phyloP scores from a whole-genome alignment of 495 filamentous ascomycete genomes.

The Evernia prunastri region DNA sequence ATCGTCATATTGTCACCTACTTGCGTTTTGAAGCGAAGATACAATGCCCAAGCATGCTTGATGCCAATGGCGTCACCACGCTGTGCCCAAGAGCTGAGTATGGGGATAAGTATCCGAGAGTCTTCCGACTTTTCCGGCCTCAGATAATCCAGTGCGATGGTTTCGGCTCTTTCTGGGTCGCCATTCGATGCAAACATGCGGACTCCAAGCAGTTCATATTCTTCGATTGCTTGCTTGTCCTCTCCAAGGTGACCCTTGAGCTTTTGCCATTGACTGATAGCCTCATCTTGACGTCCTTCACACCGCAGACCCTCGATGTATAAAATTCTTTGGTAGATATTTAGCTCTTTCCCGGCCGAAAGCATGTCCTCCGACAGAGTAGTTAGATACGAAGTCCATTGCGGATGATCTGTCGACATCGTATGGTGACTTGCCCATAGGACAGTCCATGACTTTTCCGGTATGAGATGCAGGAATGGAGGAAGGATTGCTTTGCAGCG shows the following conservation, averaged over 20 bases:
- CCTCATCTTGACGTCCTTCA: slow-evolving; percentile 50
- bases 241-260: slow-evolving; percentile 47
- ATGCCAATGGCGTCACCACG: slow-evolving; percentile 35
- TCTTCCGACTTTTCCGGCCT: slow-evolving; percentile 42
- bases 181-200: slow-evolving; percentile 55
- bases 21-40: slow-evolving; percentile 53
- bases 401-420: slow-evolving; percentile 38
- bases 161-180: slow-evolving; percentile 56
- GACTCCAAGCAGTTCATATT: slow-evolving; percentile 64
- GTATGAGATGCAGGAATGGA: slow-evolving; percentile 39
- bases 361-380: slow-evolving; percentile 56
- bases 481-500: slow-evolving; percentile 43
- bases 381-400: slow-evolving; percentile 55
- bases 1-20: slow-evolving; percentile 59
- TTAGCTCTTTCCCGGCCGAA: slow-evolving; percentile 45
- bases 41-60: slow-evolving; percentile 61
- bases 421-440: slow-evolving; percentile 46
- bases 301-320: slow-evolving; percentile 60
- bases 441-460: slow-evolving; percentile 47
- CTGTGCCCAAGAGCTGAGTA: slow-evolving; percentile 48
- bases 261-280: slow-evolving; percentile 60
- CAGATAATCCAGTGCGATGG: slow-evolving; percentile 54
- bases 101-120: slow-evolving; percentile 57
- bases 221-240: slow-evolving; percentile 43
- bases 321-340: slow-evolving; percentile 51